Base-by-base conservation (phyloP, 2,329 filamentous ascomycete genomes). In the Colletotrichum lini region DNA sequence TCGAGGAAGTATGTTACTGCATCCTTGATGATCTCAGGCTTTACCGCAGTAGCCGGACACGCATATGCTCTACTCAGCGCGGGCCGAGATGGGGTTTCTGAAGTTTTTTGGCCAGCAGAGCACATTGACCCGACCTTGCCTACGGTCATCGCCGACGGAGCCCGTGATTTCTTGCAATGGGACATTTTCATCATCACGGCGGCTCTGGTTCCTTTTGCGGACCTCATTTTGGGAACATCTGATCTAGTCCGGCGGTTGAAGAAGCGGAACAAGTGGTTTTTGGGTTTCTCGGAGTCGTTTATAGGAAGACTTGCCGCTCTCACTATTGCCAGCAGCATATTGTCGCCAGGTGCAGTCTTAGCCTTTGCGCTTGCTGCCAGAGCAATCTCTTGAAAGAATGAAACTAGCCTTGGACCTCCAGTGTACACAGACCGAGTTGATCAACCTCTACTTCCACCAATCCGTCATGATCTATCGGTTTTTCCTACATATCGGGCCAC, bases 151-250 rank as follows among this genome's bases (percentile, higher is more conserved):
- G 65, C 65, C 0, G 57, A 67, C 30, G 65, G 65, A 10, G 65
- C 65, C 3, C 49, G 65, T 15, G 65, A 67, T 0, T 67, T 67
- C 0, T 26, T 67, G 4, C 65, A 67, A 16, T 30, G 47, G 56
- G 65, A 67, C 7, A 63, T 63, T 0, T 56, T 67, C 16, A 30
- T 67, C 16, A 67, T 67, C 13, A 45, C 30, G 5, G 58, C 65
- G 3, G 50, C 65, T 3, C 18, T 67, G 26, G 65, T 67, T 4
- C 65, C 65, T 4, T 62, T 62, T 10, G 42, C 49, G 1, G 57
- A 67, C 30, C 57, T 53, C 4, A 44, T 54, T 6, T 15, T 67
- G 10, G 35, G 30, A n/a, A 56, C 65, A 1, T 67, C 58, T 23
- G 26, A 13, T 1, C 30, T 40, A 3, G 15, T 42, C 12, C 40